Conservation (phyloP, 176 grass and related monocot species). For the Cenchrus americanus region DNA sequence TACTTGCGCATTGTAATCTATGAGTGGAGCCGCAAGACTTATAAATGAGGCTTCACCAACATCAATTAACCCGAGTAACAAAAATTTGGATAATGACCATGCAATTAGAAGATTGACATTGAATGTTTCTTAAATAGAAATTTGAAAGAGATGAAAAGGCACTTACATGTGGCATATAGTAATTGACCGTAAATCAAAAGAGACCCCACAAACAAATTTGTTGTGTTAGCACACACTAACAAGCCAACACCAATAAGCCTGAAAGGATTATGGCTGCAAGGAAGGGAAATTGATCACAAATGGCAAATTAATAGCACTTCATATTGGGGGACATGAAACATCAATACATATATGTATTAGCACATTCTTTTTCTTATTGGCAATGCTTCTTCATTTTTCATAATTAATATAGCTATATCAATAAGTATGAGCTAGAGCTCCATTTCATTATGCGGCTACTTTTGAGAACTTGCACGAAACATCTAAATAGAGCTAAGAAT, state of each 20-base stretch:
- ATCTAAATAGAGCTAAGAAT: no score
- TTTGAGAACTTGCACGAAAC: no score
- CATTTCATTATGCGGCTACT: no score
- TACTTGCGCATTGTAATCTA: constrained; percentile 91
- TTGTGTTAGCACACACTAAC: constrained; percentile 91
- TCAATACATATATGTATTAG: neutral
- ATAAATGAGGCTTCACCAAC: constrained; percentile 99
- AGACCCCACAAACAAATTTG: constrained; percentile 85
- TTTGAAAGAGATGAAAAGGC: constrained; percentile 17
- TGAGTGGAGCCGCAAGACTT: constrained; percentile 96
- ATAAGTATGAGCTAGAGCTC: no score
- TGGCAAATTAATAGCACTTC: constrained; percentile 1
- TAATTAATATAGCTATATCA: neutral
- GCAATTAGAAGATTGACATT: constrained; percentile 15
- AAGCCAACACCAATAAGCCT: constrained; percentile 95
- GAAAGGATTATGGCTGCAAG: constrained; percentile 92
- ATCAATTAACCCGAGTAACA: constrained; percentile 82
- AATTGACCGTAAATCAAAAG: constrained; percentile 98
- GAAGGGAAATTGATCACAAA: neutral
- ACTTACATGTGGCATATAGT: constrained; percentile 95
- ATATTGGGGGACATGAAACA: neutral
- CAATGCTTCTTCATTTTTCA: neutral
- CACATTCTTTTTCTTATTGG: neutral
- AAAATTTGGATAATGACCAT: constrained; percentile 23
- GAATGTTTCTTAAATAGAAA: constrained; percentile 8